phyloP scores from a whole-genome alignment of 2,329 filamentous ascomycete species.

The Fusarium keratoplasticum region DNA sequence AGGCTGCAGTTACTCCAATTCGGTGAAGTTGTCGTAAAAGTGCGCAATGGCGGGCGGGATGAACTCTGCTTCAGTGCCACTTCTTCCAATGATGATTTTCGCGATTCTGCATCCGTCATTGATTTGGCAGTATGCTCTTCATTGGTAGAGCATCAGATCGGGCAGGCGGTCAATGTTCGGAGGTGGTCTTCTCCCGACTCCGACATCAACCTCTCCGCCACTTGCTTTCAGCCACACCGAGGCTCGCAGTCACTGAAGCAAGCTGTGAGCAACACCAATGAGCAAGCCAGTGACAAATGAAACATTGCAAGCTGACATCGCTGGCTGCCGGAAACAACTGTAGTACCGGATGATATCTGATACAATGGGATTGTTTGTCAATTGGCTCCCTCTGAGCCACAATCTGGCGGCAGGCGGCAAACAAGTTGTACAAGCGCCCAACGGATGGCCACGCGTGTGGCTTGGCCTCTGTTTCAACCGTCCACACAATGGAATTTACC shows the following conservation, averaged over 20 bases:
- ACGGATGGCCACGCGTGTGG: constrained; percentile 3
- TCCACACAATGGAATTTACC: constrained; percentile 14
- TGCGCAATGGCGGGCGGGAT: background rate
- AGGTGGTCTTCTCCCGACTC: constrained; percentile 22
- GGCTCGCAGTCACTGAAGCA: background rate
- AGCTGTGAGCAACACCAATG: background rate
- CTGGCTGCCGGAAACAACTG: background rate
- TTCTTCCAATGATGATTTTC: constrained; percentile 46
- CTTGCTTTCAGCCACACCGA: background rate
- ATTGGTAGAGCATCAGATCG: constrained; percentile 6
- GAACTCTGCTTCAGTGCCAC: constrained; percentile 4
- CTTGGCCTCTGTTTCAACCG: constrained; percentile 30
- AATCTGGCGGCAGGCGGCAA: background rate
- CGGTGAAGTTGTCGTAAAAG: background rate
- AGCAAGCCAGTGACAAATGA: background rate
- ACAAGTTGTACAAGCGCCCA: background rate
- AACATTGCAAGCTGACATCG: background rate
- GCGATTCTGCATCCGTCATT: constrained; percentile 46
- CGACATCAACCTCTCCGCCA: background rate
- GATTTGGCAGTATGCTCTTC: constrained; percentile 44
- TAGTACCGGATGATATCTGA: background rate
- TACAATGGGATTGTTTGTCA: background rate
- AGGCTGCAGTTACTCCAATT: background rate
- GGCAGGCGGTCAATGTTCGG: constrained; percentile 42
- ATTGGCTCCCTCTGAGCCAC: background rate